These are phyloP conservation scores for Strobilomyces echinocephalus DNA, from an alignment of 768 basidiomycete genomes.

Conservation along the genomic window DNA sequence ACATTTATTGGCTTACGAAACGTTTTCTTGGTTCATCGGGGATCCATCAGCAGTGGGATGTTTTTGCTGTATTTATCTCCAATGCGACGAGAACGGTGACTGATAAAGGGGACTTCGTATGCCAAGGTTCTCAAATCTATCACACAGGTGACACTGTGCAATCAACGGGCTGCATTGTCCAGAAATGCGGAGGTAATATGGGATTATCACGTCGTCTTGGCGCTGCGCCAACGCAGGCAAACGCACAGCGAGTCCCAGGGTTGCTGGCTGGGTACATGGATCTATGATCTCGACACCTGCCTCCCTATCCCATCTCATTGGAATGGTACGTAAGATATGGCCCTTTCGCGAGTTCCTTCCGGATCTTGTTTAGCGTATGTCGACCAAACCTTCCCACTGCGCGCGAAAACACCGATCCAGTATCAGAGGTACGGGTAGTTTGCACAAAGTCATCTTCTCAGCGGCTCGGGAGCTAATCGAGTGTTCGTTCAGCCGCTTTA, in stretches of 20 bases:
- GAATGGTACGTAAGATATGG: slow-evolving; percentile 37
- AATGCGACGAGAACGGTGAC: slow-evolving; percentile 55
- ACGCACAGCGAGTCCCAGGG: not conserved
- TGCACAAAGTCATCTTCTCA: not conserved
- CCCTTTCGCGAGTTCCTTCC: slow-evolving; percentile 12
- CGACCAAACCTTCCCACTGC: slow-evolving; percentile 38
- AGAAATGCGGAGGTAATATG: slow-evolving; percentile 47
- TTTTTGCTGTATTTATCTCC: slow-evolving; percentile 60
- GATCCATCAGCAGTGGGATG: slow-evolving; percentile 40
- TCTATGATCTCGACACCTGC: slow-evolving; percentile 65
- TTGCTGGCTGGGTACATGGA: slow-evolving; percentile 38
- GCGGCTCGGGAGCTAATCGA: slow-evolving; percentile 1
- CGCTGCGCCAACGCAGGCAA: slow-evolving; percentile 37
- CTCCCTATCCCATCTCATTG: slow-evolving; percentile 48
- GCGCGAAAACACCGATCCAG: slow-evolving; percentile 23
- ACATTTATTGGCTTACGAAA: slow-evolving; percentile 56
- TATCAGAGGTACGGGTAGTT: slow-evolving; percentile 44
- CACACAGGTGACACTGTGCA: slow-evolving; percentile 59
- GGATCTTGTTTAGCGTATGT: slow-evolving; percentile 41
- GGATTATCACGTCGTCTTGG: slow-evolving; percentile 72
- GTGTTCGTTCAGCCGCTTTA: slow-evolving; percentile 46
- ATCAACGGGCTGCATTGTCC: slow-evolving; percentile 43
- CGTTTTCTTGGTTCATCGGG: slow-evolving; percentile 33
- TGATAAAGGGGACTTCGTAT: not conserved
- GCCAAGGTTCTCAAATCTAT: slow-evolving; percentile 4